Percentiles rank a stretch among this genome's conserved stretches.
Evolutionary conservation across 345 rosid genomes (phyloP).

Genomic region (Syzygium grande): DNA sequence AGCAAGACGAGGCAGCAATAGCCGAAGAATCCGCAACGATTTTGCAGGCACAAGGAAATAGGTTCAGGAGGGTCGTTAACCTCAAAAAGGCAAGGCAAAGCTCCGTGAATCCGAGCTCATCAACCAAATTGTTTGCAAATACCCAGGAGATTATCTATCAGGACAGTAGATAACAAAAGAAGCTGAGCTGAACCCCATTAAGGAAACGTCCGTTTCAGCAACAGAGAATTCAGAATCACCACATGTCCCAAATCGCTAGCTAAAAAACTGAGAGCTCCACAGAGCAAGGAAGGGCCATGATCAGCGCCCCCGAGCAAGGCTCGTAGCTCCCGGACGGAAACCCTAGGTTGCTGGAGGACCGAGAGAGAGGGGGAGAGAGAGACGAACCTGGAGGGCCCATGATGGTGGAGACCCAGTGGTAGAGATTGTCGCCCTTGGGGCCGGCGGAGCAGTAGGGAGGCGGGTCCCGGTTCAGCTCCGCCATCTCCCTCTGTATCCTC

Average conservation of each 20-base stretch:
- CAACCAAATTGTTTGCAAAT: background rate
- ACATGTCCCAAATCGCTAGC: background rate
- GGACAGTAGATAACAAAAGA: background rate
- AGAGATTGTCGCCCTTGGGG: constrained; percentile 87
- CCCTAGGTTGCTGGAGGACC: background rate
- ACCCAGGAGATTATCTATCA: background rate
- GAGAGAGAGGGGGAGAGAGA: background rate
- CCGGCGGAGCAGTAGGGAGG: constrained; percentile 86
- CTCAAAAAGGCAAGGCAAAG: background rate
- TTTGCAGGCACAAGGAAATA: background rate
- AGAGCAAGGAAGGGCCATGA: background rate
- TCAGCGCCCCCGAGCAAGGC: background rate
- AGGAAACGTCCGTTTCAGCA: background rate
- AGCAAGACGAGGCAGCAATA: background rate
- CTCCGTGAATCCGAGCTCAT: background rate
- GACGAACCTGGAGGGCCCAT: constrained; percentile 66
- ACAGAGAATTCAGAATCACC: background rate
- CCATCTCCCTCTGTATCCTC: constrained; percentile 88
- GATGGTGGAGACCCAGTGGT: constrained; percentile 84
- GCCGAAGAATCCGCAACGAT: background rate
- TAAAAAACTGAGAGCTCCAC: background rate
- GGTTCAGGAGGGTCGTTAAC: no score
- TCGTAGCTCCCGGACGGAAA: background rate
- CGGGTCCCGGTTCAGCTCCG: constrained; percentile 68
- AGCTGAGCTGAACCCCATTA: background rate